Evolutionary conservation across 2,329 filamentous ascomycete genomes (phyloP).

Genomic region (Talaromyces marneffei): DNA sequence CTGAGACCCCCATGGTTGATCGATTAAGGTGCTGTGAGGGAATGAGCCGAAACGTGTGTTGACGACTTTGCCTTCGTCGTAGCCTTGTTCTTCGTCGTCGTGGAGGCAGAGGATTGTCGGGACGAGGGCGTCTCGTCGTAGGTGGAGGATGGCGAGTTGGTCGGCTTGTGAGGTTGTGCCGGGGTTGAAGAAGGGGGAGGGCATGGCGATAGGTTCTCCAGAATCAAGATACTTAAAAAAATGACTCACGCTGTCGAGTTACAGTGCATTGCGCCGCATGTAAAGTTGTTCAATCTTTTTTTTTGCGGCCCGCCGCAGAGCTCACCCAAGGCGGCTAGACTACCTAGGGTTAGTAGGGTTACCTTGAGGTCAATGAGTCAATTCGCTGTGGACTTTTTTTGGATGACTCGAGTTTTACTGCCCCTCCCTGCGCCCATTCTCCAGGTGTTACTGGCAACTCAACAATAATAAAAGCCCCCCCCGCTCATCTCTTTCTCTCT

Average conservation of each 20-base stretch:
- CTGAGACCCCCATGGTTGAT: conserved; percentile 84
- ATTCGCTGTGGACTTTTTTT: background rate
- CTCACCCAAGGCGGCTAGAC: conserved; percentile 8
- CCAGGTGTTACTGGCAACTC: background rate
- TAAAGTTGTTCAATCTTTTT: background rate
- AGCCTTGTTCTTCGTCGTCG: conserved; percentile 61
- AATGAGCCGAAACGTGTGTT: conserved; percentile 95
- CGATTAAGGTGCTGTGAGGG: conserved; percentile 70
- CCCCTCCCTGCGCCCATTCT: conserved; percentile 5
- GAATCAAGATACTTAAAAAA: too few species aligned
- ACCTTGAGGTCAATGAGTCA: too few species aligned
- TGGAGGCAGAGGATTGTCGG: conserved; percentile 64
- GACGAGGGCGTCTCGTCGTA: conserved; percentile 79
- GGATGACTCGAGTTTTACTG: background rate
- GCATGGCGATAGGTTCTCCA: conserved; percentile 22
- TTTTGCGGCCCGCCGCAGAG: background rate
- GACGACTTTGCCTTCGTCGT: conserved; percentile 69
- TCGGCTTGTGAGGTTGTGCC: conserved; percentile 57
- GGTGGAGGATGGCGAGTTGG: conserved; percentile 73
- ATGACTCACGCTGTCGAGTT: too few species aligned
- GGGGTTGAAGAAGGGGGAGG: conserved; percentile 75
- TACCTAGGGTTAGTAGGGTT: background rate
- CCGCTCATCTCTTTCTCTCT: background rate
- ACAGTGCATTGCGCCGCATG: background rate
- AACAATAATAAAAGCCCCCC: background rate